A percentile compares a stretch with the other conserved stretches of the same genome.
These are phyloP conservation scores for Diaporthe nobilis DNA, from an alignment of 2,329 filamentous ascomycete genomes.

Conservation along the genomic window DNA sequence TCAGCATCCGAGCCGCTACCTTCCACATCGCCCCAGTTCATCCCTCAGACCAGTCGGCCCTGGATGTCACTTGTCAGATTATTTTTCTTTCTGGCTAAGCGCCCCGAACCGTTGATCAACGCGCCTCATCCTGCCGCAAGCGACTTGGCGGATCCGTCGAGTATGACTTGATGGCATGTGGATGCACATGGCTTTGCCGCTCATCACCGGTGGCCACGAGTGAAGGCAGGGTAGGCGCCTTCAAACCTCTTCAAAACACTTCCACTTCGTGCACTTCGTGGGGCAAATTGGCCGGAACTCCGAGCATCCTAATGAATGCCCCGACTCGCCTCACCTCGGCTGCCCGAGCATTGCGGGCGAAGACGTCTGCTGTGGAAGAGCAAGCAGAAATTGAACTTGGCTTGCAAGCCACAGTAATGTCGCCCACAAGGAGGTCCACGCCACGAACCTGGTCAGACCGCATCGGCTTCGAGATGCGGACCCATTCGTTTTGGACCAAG, in stretches of 20 bases:
- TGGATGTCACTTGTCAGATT: conserved; percentile 15
- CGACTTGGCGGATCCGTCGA: conserved; percentile 29
- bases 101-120: conserved; percentile 28
- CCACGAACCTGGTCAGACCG: conserved; percentile 10
- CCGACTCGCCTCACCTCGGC: not conserved
- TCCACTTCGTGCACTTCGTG: conserved; percentile 12
- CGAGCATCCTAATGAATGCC: conserved; percentile 1
- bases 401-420: conserved; percentile 26
- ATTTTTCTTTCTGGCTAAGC: conserved; percentile 24
- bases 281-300: conserved; percentile 32
- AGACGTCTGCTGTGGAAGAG: conserved; percentile 8
- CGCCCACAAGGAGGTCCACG: not conserved
- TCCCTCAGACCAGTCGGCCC: not conserved
- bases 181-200: conserved; percentile 15
- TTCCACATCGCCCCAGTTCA: not conserved
- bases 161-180: conserved; percentile 9
- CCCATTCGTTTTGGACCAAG: not conserved
- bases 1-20: not conserved
- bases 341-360: conserved; percentile 1
- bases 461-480: conserved; percentile 4
- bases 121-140: conserved; percentile 24
- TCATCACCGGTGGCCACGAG: conserved; percentile 8
- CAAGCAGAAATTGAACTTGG: conserved; percentile 7
- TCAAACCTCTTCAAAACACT: not conserved
- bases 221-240: not conserved